Evolutionary conservation across 2,329 filamentous ascomycete species (phyloP).

Genomic region (Aspergillus hiratsukae): DNA sequence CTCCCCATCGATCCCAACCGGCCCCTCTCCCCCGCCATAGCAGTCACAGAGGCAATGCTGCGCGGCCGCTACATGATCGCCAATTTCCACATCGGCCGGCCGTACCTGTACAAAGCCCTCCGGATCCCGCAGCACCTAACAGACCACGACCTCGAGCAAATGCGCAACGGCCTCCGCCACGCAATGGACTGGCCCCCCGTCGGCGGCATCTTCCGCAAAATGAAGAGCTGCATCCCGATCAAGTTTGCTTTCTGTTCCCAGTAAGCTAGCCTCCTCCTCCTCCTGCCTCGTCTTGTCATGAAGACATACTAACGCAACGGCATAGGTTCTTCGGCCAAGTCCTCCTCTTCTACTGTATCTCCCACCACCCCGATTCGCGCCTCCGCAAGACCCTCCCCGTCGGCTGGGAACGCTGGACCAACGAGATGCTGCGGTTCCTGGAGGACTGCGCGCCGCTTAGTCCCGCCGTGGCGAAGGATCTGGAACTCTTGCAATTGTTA

Average conservation of each 20-base stretch:
- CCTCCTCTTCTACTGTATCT: conserved; percentile 40
- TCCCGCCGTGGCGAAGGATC: conserved; percentile 37
- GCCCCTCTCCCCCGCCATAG: conserved; percentile 30
- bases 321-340: conserved; percentile 40
- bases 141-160: conserved; percentile 38
- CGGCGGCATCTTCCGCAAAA: conserved; percentile 35
- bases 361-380: conserved; percentile 32
- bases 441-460: conserved; percentile 35
- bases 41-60: conserved; percentile 37
- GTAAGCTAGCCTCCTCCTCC: conserved; percentile 19
- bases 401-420: conserved; percentile 40
- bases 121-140: conserved; percentile 33
- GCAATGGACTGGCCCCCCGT: conserved; percentile 42
- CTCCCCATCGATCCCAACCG: conserved; percentile 15
- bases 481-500: conserved; percentile 33
- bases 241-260: conserved; percentile 40
- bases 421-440: conserved; percentile 38
- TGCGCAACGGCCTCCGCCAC: conserved; percentile 34
- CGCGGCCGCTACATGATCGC: conserved; percentile 35
- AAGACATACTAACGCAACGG: not conserved
- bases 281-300: not conserved
- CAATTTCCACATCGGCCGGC: conserved; percentile 39
- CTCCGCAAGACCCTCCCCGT: conserved; percentile 33
- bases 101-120: conserved; percentile 42
- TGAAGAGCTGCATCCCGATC: conserved; percentile 42